A percentile compares a stretch with the other conserved stretches of the same genome.
Evolutionary conservation across 805 yeast species (phyloP).

Genomic region (Priceomyces fermenticarens): DNA sequence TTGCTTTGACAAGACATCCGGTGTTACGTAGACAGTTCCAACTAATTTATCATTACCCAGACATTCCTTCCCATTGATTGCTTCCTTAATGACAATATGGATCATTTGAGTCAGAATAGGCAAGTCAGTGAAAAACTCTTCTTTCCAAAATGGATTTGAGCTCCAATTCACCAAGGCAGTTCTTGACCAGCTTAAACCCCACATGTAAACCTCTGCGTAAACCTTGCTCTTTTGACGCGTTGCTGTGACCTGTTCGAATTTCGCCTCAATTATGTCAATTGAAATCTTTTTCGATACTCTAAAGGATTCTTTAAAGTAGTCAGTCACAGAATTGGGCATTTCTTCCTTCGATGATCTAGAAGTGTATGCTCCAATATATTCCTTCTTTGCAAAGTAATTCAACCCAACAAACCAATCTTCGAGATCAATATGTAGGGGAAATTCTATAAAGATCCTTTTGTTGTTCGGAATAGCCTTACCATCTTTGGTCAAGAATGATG

Average conservation of each 20-base stretch:
- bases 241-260: conserved; percentile 32
- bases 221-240: conserved; percentile 23
- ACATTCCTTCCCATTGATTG: conserved; percentile 18
- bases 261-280: conserved; percentile 65
- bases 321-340: conserved; percentile 9
- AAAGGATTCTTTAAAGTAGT: conserved; percentile 34
- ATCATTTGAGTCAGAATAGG: conserved; percentile 54
- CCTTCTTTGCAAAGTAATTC: conserved; percentile 59
- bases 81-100: conserved; percentile 44
- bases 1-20: conserved; percentile 43
- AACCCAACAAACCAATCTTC: conserved; percentile 78
- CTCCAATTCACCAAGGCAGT: conserved; percentile 59
- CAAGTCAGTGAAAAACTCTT: conserved; percentile 61
- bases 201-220: conserved; percentile 70
- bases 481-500: conserved; percentile 30
- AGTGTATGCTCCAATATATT: conserved; percentile 40
- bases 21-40: conserved; percentile 56
- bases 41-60: conserved; percentile 37
- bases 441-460: conserved; percentile 52
- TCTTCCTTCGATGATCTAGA: conserved; percentile 1
- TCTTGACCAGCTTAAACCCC: conserved; percentile 75
- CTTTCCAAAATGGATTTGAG: conserved; percentile 77
- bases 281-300: conserved; percentile 53
- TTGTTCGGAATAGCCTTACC: conserved; percentile 29
- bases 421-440: conserved; percentile 64